Base-by-base conservation (phyloP, 345 rosid species). In the Citrus inodora region DNA sequence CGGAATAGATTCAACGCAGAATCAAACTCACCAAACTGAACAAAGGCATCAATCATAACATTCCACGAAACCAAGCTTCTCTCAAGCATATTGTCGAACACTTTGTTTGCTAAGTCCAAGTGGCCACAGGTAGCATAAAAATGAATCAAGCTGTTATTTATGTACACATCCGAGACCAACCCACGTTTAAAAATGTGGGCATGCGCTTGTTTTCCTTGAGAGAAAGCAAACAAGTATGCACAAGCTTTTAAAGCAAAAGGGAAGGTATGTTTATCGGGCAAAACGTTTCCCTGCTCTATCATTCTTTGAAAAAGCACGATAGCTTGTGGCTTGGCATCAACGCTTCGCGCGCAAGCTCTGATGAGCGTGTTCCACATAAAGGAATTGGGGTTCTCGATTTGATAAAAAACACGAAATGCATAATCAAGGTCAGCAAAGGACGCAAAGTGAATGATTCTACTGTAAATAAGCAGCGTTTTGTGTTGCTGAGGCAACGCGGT, bases 341-440 rank as follows among this genome's bases (percentile, higher is more conserved):
- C 59, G 59, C 87, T 88, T 32, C 68, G 86, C 5, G 97, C 94
- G 64, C 83, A 89, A 51, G 92, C 96, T 82, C 93, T 84, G 40
- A 94, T 90, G 60, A 92, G 94, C 33, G 92, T 88, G 88, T 94
- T 94, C 98, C 97, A 94, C 92, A 88, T 87, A 85, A 93, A 94
- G 0, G 97, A 84, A 71, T 85, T 93, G 46, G 87, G 94, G 30
- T 38, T 77, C 9, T 79, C 73, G 55, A 88, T 77, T 5, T 85
- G 90, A 46, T 82, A 14, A 79, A 94, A 94, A 68, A 94, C 71
- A 6, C 83, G 80, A 77, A 25, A 75, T 0, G 98, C 89, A 74
- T 90, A 91, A 77, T 79, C 82, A 67, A 89, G 78, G 58, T 93
- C 85, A 59, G 81, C 74, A 70, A 72, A 81, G 33, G 92, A 87